Evolutionary conservation across 768 basidiomycete species (phyloP), one percentile per base, ranked within the genome.

Genomic region (Rhizopogon vinicolor): DNA sequence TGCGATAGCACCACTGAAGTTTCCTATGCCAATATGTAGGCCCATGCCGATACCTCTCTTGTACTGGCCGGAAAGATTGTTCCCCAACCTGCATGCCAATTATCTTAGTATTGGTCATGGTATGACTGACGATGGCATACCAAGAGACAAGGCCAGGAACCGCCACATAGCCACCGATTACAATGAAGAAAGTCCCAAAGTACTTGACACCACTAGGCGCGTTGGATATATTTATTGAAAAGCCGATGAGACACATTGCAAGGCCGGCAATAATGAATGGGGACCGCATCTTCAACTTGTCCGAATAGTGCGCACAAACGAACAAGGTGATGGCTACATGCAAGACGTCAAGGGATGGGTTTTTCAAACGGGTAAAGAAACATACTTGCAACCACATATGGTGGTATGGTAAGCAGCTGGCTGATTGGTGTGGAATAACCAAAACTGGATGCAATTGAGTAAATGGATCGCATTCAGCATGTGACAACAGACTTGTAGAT

Each of bases 341-440:
- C 10, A 18, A 16, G 12, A 14, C 43, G 29, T 7, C n/a, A 42
- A 19, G 10, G 53, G 9, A 44, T 42, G 25, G 10, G 5, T 54
- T 14, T n/a, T 25, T 43, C 22, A 19, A 39, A 7, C 35, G 33
- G 22, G n/a, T 12, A 16, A 12, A 25, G n/a, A 19, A 7, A 68
- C 82, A 37, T 59, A 87, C 86, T 81, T 12, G 83, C 85, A 44
- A 80, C 68, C 19, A 85, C 65, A 60, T 87, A 88, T 7, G 85
- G 85, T 2, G 87, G 87, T 0, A 88, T 79, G 2, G 85, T 86
- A 41, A 89, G 75, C 3, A 86, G 69, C 57, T 86, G 83, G 49
- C 78, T 81, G 56, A 82, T 73, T 0, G 83, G 72, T 4, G 79
- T 64, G 2, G 76, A 63, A 63, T 80, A 79, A 0, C 85, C 86